Conservation (phyloP, 495 filamentous ascomycete species). For the Trypethelium eluteriae region DNA sequence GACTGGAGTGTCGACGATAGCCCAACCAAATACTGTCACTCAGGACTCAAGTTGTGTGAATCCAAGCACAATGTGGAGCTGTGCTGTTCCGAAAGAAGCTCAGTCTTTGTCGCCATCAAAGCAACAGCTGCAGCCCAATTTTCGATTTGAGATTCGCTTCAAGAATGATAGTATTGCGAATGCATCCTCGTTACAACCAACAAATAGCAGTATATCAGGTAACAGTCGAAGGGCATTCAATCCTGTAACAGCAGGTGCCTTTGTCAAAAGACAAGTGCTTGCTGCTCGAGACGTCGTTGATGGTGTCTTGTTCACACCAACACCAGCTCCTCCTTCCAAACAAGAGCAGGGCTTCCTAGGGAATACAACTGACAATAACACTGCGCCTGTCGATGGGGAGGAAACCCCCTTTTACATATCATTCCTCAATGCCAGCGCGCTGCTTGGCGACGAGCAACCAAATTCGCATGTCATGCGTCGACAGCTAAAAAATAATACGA, state of each 20-base stretch:
- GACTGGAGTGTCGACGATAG: conserved; percentile 69
- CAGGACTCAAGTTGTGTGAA: conserved; percentile 57
- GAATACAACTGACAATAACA: conserved; percentile 67
- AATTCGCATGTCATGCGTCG: neutral
- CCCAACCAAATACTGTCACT: conserved; percentile 52
- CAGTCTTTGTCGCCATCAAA: conserved; percentile 54
- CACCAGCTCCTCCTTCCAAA: conserved; percentile 55
- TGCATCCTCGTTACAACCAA: conserved; percentile 23
- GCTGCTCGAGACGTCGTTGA: conserved; percentile 12
- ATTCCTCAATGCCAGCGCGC: conserved; percentile 23
- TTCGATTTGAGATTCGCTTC: conserved; percentile 70
- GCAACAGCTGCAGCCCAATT: conserved; percentile 59
- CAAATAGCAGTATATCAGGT: neutral
- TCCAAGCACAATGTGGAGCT: conserved; percentile 71
- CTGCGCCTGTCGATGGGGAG: conserved; percentile 54
- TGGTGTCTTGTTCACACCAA: conserved; percentile 43
- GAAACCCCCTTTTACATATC: conserved; percentile 63
- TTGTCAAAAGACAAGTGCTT: conserved; percentile 22
- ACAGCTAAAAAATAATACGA: neutral
- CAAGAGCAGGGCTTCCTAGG: conserved; percentile 72
- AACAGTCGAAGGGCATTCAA: conserved; percentile 20
- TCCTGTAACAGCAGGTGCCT: conserved; percentile 24
- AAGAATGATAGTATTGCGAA: conserved; percentile 57
- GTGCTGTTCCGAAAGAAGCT: conserved; percentile 67
- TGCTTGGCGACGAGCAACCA: neutral